Evolutionary conservation across 2,329 filamentous ascomycete species (phyloP).

Genomic region (Allantophomopsis cytisporea): DNA sequence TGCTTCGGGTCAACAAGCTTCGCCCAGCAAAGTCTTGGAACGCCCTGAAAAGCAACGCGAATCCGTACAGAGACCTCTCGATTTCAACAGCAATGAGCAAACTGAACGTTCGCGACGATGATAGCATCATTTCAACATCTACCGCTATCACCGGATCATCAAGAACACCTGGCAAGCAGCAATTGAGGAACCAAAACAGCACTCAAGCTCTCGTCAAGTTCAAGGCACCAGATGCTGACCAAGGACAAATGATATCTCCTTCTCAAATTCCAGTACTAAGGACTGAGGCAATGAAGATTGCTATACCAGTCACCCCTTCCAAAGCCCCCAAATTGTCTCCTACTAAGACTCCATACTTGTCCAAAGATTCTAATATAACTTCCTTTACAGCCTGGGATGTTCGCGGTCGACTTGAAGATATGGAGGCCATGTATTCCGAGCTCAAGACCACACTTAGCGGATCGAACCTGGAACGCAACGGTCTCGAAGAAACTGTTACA

Average conservation of each 20-base stretch:
- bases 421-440: constrained; percentile 61
- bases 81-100: constrained; percentile 21
- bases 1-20: constrained; percentile 12
- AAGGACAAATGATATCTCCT: constrained; percentile 17
- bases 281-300: constrained; percentile 8
- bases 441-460: constrained; percentile 62
- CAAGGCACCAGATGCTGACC: constrained; percentile 8
- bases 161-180: constrained; percentile 3
- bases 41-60: constrained; percentile 9
- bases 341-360: constrained; percentile 42
- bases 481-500: constrained; percentile 61
- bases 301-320: constrained; percentile 18
- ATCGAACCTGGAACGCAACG: constrained; percentile 52
- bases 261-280: constrained; percentile 19
- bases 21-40: constrained; percentile 16
- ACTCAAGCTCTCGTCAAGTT: constrained; percentile 14
- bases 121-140: background rate
- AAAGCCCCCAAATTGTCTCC: constrained; percentile 24
- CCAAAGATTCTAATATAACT: constrained; percentile 59
- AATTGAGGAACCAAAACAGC: constrained; percentile 9
- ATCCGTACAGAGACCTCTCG: constrained; percentile 19
- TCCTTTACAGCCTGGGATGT: constrained; percentile 63
- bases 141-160: background rate
- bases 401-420: constrained; percentile 58
- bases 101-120: constrained; percentile 11